Conservation (phyloP, 2,329 filamentous ascomycete species). For the Colletotrichum sp. region DNA sequence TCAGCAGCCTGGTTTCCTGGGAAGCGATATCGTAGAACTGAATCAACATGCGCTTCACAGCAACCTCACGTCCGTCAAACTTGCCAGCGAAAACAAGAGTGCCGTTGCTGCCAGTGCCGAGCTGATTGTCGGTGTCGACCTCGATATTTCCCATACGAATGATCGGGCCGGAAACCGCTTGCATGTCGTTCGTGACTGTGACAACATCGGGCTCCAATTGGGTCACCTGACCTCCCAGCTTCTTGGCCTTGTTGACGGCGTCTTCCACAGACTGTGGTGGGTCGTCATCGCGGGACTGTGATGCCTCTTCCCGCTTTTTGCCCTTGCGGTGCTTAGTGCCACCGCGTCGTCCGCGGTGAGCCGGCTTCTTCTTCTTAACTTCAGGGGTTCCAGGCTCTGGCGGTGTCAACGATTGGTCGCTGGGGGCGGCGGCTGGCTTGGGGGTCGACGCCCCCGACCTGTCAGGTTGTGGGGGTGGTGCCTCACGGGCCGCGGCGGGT, state of each 20-base stretch:
- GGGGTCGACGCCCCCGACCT: neutral
- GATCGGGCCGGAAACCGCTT: constrained; percentile 63
- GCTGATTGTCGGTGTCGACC: constrained; percentile 66
- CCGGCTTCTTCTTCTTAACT: constrained; percentile 74
- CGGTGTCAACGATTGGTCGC: neutral
- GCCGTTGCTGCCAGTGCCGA: constrained; percentile 90
- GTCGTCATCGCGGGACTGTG: constrained; percentile 55
- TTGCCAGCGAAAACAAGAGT: constrained; percentile 95
- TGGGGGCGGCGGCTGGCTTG: neutral
- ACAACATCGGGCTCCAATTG: constrained; percentile 67
- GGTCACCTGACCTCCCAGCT: constrained; percentile 53
- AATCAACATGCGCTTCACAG: constrained; percentile 95
- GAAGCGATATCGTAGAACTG: constrained; percentile 96
- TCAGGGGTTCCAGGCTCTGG: constrained; percentile 36
- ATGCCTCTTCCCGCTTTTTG: constrained; percentile 57
- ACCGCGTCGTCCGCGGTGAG: constrained; percentile 73
- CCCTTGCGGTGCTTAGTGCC: constrained; percentile 70
- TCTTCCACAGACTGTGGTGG: constrained; percentile 62
- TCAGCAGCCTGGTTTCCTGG: constrained; percentile 87
- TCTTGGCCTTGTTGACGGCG: constrained; percentile 63
- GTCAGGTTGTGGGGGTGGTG: neutral
- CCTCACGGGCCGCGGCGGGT: neutral
- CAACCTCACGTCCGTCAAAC: constrained; percentile 91
- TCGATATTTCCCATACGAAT: constrained; percentile 69
- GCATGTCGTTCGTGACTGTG: constrained; percentile 61